These are phyloP conservation scores for Epichloe glyceriae DNA, from an alignment of 2,329 filamentous ascomycete genomes.

Conservation along the genomic window DNA sequence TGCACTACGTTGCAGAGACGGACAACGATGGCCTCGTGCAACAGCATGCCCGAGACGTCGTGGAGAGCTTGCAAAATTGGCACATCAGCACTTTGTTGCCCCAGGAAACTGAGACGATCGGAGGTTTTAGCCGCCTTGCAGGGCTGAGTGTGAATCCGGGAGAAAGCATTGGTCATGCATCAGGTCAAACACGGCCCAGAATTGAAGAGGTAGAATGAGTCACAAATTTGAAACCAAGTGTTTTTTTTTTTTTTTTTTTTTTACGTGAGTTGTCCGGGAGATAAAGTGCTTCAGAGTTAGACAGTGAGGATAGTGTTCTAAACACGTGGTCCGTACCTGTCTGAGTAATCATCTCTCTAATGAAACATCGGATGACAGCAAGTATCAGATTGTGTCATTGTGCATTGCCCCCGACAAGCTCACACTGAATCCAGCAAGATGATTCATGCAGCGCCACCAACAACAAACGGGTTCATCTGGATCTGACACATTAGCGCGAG, in stretches of 20 bases:
- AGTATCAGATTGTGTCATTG: too few relatives aligned
- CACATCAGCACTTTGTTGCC: constrained; percentile 38
- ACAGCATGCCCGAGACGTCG: constrained; percentile 52
- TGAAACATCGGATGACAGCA: too few relatives aligned
- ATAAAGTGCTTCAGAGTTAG: background rate
- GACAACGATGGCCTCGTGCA: constrained; percentile 58
- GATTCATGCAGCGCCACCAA: too few relatives aligned
- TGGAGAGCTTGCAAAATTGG: constrained; percentile 54
- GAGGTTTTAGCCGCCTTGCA: constrained; percentile 21
- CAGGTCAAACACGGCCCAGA: constrained; percentile 23
- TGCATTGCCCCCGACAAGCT: too few relatives aligned
- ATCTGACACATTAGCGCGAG: too few relatives aligned
- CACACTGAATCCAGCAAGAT: too few relatives aligned
- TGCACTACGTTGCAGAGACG: constrained; percentile 50
- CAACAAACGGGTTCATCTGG: too few relatives aligned
- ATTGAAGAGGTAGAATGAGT: constrained; percentile 50
- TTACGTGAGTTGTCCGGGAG: background rate
- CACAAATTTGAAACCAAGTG: background rate
- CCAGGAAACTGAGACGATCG: constrained; percentile 12
- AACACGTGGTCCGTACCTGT: too few relatives aligned
- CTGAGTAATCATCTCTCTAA: too few relatives aligned
- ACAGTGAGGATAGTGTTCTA: too few relatives aligned
- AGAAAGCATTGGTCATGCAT: constrained; percentile 12
- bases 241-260: background rate
- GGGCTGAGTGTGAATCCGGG: constrained; percentile 25